Conservation (phyloP, 768 basidiomycete genomes). For the Pleurotus pulmonarius region DNA sequence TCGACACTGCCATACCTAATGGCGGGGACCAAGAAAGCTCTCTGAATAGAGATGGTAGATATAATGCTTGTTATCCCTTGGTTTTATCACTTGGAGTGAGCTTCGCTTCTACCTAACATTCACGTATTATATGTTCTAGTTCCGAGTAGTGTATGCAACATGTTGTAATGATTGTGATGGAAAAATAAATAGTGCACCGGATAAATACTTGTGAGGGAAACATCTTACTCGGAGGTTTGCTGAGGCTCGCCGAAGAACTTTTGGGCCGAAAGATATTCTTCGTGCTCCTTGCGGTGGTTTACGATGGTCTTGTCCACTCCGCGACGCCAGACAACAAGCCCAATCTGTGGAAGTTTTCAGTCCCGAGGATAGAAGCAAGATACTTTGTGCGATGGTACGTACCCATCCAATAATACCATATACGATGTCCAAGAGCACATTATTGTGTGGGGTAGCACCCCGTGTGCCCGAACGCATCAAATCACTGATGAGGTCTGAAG, state of each 20-base stretch:
- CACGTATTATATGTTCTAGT: conserved; percentile 6
- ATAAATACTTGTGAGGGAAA: background rate
- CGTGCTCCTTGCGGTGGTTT: conserved; percentile 30
- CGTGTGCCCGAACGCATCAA: conserved; percentile 55
- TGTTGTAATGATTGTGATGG: background rate
- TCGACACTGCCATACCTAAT: conserved; percentile 61
- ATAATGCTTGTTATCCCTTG: conserved; percentile 59
- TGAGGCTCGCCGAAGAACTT: conserved; percentile 13
- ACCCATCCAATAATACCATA: conserved; percentile 40
- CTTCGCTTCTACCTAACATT: conserved; percentile 60
- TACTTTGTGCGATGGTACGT: conserved; percentile 13
- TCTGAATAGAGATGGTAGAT: conserved; percentile 45
- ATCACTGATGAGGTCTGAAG: conserved; percentile 52
- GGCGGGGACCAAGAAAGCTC: conserved; percentile 70
- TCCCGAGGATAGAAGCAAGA: background rate
- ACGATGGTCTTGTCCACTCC: conserved; percentile 30
- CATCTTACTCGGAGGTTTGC: background rate
- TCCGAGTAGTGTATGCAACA: no score
- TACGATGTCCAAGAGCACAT: conserved; percentile 43
- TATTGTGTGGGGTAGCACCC: conserved; percentile 54
- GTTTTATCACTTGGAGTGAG: conserved; percentile 24
- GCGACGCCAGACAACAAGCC: conserved; percentile 33
- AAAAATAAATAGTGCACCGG: background rate
- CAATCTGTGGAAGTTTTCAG: conserved; percentile 26
- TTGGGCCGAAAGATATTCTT: conserved; percentile 25